Conservation (phyloP, 805 yeast species). For the Candida hungchunana region DNA sequence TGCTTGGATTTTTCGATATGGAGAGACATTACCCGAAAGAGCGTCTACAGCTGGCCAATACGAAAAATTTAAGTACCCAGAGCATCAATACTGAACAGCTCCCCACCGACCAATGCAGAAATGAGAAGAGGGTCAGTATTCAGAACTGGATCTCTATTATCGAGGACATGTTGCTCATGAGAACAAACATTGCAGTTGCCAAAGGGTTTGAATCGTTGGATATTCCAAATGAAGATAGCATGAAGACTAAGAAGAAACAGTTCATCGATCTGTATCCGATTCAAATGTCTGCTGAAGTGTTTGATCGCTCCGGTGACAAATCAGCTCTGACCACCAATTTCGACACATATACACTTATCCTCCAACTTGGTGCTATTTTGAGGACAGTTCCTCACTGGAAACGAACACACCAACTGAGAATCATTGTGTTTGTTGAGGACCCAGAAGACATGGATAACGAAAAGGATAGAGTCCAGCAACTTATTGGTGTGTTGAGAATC, state of each 20-base stretch:
- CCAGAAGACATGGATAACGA: constrained; percentile 70
- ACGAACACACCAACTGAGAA: constrained; percentile 64
- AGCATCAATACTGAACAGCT: constrained; percentile 38
- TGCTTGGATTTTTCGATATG: constrained; percentile 82
- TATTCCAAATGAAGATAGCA: constrained; percentile 49
- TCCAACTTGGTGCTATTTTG: constrained; percentile 90
- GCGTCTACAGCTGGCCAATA: constrained; percentile 2
- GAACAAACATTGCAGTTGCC: constrained; percentile 90
- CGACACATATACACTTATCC: constrained; percentile 90
- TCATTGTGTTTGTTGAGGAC: constrained; percentile 86
- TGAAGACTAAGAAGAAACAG: constrained; percentile 34
- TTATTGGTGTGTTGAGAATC: constrained; percentile 76
- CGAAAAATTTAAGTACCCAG: constrained; percentile 12
- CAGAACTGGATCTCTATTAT: constrained; percentile 88
- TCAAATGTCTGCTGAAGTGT: constrained; percentile 86
- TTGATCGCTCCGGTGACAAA: constrained; percentile 57
- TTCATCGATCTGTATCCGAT: constrained; percentile 92
- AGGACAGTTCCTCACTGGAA: constrained; percentile 95
- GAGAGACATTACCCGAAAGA: constrained; percentile 27
- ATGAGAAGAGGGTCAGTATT: constrained; percentile 63
- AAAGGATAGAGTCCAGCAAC: constrained; percentile 48
- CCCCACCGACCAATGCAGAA: constrained; percentile 78
- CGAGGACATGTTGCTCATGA: constrained; percentile 85
- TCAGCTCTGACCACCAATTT: constrained; percentile 81
- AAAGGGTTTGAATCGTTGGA: constrained; percentile 71